A percentile compares a stretch with the other conserved stretches of the same genome.
Evolutionary conservation across 108 stramenopile genomes (phyloP).

Genomic region (Stephanodiscus minutulus): DNA sequence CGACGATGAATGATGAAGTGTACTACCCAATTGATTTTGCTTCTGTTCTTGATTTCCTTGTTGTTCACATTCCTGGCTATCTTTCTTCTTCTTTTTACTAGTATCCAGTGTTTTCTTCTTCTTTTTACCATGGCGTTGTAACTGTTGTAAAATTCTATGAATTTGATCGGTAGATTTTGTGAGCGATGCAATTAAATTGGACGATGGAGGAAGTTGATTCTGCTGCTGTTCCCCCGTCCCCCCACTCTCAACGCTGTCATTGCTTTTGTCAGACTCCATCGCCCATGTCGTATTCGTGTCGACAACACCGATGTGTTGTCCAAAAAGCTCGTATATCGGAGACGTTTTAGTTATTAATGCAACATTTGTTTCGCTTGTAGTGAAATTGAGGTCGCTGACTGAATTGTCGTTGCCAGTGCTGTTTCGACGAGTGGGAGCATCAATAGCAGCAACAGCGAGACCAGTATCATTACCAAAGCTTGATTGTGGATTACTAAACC

Average conservation of each 20-base stretch:
- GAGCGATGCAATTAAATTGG: conserved; percentile 8
- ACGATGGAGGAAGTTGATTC: neutral
- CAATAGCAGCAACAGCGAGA: neutral
- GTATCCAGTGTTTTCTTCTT: neutral
- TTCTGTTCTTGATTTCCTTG: neutral
- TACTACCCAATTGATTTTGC: neutral
- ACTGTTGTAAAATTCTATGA: neutral
- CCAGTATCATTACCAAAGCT: neutral
- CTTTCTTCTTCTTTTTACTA: neutral
- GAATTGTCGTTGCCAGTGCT: neutral
- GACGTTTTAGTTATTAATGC: neutral
- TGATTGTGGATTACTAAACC: conserved; percentile 16
- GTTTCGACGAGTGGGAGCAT: neutral
- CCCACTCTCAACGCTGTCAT: too few relatives aligned
- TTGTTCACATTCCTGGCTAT: neutral
- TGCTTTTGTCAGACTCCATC: neutral
- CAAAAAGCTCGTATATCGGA: conserved; percentile 21
- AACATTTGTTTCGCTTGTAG: conserved; percentile 1
- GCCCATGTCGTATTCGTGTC: too few relatives aligned
- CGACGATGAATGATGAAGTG: neutral
- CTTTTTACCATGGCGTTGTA: neutral
- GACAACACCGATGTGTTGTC: conserved; percentile 18
- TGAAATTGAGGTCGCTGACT: neutral
- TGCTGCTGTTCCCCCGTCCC: neutral
- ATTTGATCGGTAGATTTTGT: neutral